These are phyloP conservation scores for Sisymbrium altissimum DNA, from an alignment of 345 rosid genomes.

Conservation along the genomic window DNA sequence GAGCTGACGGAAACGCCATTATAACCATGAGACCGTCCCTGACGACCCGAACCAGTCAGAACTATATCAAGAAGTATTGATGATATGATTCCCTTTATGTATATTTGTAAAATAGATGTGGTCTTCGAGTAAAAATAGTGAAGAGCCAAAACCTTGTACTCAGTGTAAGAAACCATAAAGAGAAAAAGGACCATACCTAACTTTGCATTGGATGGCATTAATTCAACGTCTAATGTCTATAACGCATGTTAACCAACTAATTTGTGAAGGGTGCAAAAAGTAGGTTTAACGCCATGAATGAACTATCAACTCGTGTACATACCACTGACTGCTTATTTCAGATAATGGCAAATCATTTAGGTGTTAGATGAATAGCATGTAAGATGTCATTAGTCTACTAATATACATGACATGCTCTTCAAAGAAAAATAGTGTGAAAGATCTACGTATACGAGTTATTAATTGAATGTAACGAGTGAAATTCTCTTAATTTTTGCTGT, in stretches of 20 bases:
- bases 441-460: background rate
- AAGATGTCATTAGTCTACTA: background rate
- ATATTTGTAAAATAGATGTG: too few relatives aligned
- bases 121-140: too few relatives aligned
- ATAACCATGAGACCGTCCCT: too few relatives aligned
- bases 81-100: too few relatives aligned
- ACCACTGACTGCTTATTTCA: background rate
- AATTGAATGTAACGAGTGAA: slow-evolving; percentile 1
- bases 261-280: too few relatives aligned
- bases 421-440: background rate
- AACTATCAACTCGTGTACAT: background rate
- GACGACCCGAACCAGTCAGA: too few relatives aligned
- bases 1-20: too few relatives aligned
- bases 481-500: background rate
- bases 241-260: background rate
- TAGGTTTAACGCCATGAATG: background rate
- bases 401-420: background rate
- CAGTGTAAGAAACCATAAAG: too few relatives aligned
- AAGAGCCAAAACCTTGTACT: too few relatives aligned
- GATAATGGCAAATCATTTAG: background rate
- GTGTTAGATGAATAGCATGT: background rate
- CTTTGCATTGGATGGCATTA: background rate
- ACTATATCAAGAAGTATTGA: too few relatives aligned
- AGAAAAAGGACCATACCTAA: too few relatives aligned
- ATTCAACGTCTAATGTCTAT: too few relatives aligned